Evolutionary conservation across 805 yeast genomes (phyloP), one percentile per base, ranked within the genome.

Genomic region (Spathaspora passalidarum): DNA sequence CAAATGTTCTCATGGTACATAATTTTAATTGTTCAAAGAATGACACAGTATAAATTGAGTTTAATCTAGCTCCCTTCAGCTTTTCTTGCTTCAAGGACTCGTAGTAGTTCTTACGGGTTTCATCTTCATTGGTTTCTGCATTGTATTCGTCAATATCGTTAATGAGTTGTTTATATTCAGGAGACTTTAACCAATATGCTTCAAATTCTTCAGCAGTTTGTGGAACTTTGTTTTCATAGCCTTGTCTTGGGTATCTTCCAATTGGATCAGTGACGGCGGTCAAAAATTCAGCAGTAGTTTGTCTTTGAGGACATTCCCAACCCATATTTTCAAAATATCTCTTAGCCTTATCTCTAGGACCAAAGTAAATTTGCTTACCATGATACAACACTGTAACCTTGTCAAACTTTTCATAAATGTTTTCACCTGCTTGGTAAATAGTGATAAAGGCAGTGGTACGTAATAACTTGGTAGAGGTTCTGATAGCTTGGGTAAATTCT

Each of bases 251-350:
- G 47, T 54, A 63, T 58, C 90, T 73, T 43, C 84, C 89, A 5
- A 67, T 65, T 7, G 88, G 87, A 59, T 82, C 85, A 8, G 90
- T 82, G 10, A 84, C 72, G 1, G 88, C 80, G 1, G 88, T 84
- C 55, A 84, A 65, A 59, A 82, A 84, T 57, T 84, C 89, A 11
- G 88, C 85, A 13, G 88, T 80, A 2, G 86, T 75, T 66, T 82
- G 87, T 55, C 89, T 73, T 6, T 77, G 68, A 18, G 85, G 86
- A 50, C 84, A 80, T 32, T 68, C 61, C 54, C 70, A 85, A 17
- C 91, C 91, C 85, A 85, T 79, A 17, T 70, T 68, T 50, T 73
- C 74, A 57, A 85, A 85, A 59, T 77, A 85, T 21, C 65, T 62
- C 52, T 77, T 78, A 6, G 86, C 88, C 32, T 69, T 62, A 1